These are phyloP conservation scores for Blastobotrys elegans DNA, from an alignment of 1,139 yeast genomes.

Conservation along the genomic window DNA sequence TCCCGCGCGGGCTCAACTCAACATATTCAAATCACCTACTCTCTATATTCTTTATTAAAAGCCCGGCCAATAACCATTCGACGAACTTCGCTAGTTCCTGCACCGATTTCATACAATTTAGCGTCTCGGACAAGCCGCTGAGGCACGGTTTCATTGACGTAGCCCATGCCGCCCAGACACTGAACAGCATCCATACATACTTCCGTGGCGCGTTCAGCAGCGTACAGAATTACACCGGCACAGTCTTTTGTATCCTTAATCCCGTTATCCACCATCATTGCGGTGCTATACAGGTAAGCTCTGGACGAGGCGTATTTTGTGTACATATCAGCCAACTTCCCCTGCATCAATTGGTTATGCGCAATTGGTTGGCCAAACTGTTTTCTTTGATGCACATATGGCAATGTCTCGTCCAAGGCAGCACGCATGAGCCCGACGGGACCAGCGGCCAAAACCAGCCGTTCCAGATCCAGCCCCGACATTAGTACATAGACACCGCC, in stretches of 20 bases:
- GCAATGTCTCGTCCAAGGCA: conserved; percentile 34
- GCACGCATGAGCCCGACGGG: conserved; percentile 34
- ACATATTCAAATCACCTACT: too few species aligned
- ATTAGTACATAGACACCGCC: conserved; percentile 34
- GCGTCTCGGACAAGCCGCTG: conserved; percentile 33
- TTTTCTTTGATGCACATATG: conserved; percentile 32
- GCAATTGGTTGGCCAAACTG: conserved; percentile 35
- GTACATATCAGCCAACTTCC: conserved; percentile 35
- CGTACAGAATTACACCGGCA: conserved; percentile 33
- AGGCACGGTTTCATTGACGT: conserved; percentile 33
- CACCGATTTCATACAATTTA: conserved; percentile 34
- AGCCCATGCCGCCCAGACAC: conserved; percentile 36
- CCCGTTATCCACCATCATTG: conserved; percentile 30
- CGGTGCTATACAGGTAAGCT: conserved; percentile 31
- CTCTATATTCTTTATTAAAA: conserved; percentile 29
- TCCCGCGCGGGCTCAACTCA: too few species aligned
- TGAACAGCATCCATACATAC: conserved; percentile 34
- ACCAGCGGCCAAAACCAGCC: conserved; percentile 34
- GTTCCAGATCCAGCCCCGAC: conserved; percentile 33
- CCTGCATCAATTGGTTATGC: conserved; percentile 33
- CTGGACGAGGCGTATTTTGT: conserved; percentile 32
- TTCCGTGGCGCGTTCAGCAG: conserved; percentile 35
- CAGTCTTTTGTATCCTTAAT: conserved; percentile 31
- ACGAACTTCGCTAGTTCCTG: conserved; percentile 34
- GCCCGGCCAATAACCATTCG: conserved; percentile 35